Conservation (phyloP, 768 basidiomycete genomes). For the Pleurotus pulmonarius region DNA sequence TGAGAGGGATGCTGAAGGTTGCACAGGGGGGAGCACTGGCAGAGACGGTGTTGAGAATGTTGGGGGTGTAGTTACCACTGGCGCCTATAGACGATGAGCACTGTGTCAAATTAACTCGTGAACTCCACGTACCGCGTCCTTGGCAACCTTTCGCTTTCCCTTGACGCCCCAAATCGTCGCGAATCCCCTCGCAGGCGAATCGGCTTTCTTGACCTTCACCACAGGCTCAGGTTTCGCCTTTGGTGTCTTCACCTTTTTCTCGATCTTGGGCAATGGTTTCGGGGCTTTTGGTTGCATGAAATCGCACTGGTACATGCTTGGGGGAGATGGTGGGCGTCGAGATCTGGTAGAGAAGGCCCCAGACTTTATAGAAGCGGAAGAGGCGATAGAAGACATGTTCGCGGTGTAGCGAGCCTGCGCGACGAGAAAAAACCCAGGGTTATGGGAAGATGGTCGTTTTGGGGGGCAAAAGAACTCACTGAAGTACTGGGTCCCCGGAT, state of each 20-base stretch:
- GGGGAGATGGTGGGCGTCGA: constrained; percentile 1
- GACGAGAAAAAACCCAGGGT: neutral
- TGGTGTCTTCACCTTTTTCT: neutral
- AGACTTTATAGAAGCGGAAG: constrained; percentile 3
- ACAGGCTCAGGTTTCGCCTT: neutral
- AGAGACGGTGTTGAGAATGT: neutral
- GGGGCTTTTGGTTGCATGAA: constrained; percentile 6
- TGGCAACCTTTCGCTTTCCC: neutral
- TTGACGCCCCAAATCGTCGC: constrained; percentile 3
- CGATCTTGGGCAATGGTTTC: constrained; percentile 4
- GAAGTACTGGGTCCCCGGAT: neutral
- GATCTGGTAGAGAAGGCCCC: constrained; percentile 1
- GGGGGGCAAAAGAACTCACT: constrained; percentile 2
- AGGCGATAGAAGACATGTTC: neutral
- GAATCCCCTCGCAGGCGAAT: neutral
- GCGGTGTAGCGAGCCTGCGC: neutral
- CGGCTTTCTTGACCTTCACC: neutral
- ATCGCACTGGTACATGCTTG: constrained; percentile 4
- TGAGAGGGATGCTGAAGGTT: neutral
- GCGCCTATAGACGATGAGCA: neutral
- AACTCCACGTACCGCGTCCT: neutral
- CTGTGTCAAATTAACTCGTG: neutral
- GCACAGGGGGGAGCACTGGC: neutral
- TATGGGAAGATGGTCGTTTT: neutral
- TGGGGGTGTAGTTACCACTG: neutral